Percentiles rank a stretch among this genome's conserved stretches.
Evolutionary conservation across 257 asterid genomes (phyloP).

Genomic region (Nyctanthes arbortristis): DNA sequence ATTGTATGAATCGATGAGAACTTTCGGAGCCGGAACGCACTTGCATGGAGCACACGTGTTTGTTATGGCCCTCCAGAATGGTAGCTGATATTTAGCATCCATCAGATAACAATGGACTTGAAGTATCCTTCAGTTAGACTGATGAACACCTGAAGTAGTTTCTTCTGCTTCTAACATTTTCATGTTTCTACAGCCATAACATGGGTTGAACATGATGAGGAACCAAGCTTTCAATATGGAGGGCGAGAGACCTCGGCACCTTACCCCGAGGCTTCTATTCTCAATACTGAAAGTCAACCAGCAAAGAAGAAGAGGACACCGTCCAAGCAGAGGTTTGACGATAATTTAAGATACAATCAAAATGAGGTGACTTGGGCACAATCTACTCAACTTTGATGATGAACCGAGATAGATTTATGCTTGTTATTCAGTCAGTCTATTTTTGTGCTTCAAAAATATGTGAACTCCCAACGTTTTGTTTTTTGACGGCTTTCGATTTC

Average conservation of each 20-base stretch:
- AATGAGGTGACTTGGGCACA: slow-evolving; percentile 31
- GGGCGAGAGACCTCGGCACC: slow-evolving; percentile 29
- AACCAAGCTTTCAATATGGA: slow-evolving; percentile 45
- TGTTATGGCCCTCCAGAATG: background rate
- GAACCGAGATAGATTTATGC: background rate
- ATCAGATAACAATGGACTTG: too few species aligned
- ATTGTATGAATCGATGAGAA: background rate
- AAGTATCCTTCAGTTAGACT: too few species aligned
- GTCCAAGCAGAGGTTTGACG: slow-evolving; percentile 30
- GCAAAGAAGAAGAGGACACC: slow-evolving; percentile 45
- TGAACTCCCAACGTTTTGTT: slow-evolving; percentile 18
- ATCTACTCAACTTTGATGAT: slow-evolving; percentile 25
- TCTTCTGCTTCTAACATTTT: slow-evolving; percentile 24
- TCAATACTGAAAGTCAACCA: slow-evolving; percentile 26
- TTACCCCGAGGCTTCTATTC: slow-evolving; percentile 22
- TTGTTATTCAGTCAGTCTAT: background rate
- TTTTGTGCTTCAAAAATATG: slow-evolving; percentile 4
- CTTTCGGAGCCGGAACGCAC: background rate
- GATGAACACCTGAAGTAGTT: background rate
- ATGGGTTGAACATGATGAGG: slow-evolving; percentile 53
- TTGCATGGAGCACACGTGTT: background rate
- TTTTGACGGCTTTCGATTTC: too few species aligned
- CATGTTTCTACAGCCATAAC: slow-evolving; percentile 38
- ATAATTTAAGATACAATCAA: slow-evolving; percentile 23
- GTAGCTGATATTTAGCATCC: background rate